phyloP scores from a whole-genome alignment of 345 rosid species.

The Syzygium aromaticum region DNA sequence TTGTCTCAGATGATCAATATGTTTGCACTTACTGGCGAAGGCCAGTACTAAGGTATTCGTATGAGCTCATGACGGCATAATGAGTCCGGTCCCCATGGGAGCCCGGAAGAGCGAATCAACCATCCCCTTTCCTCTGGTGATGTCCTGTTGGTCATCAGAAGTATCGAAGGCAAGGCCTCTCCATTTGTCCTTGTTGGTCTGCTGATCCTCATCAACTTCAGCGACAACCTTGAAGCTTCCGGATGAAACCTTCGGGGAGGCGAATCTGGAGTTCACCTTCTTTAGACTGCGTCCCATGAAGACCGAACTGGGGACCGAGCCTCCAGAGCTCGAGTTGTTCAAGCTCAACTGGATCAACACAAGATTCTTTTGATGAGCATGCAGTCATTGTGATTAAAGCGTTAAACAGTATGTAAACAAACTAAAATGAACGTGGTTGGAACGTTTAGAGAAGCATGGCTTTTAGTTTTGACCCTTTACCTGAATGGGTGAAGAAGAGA shows the following conservation, averaged over 20 bases:
- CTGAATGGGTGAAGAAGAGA: background rate
- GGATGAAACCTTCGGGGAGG: slow-evolving; percentile 1
- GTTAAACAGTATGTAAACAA: background rate
- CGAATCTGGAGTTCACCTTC: slow-evolving; percentile 9
- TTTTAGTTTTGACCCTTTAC: background rate
- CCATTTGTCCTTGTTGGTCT: slow-evolving; percentile 9
- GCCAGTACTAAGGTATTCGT: slow-evolving; percentile 12
- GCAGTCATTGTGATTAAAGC: background rate
- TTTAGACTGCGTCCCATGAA: slow-evolving; percentile 9
- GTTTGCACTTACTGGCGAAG: slow-evolving; percentile 6
- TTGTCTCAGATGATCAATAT: background rate
- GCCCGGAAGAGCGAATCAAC: slow-evolving; percentile 17
- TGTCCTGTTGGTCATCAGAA: slow-evolving; percentile 20
- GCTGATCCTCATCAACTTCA: slow-evolving; percentile 8
- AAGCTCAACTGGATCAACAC: slow-evolving; percentile 12
- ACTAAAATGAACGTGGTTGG: background rate
- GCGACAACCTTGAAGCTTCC: slow-evolving; percentile 13
- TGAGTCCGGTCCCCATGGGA: slow-evolving; percentile 9
- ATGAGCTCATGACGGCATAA: slow-evolving; percentile 15
- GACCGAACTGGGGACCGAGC: slow-evolving; percentile 6
- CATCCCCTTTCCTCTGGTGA: slow-evolving; percentile 20
- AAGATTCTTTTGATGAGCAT: background rate
- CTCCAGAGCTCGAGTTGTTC: slow-evolving; percentile 8
- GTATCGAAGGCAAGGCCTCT: slow-evolving; percentile 9
- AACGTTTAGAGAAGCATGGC: background rate